Base-by-base conservation (phyloP, 2,329 filamentous ascomycete species). In the Colletotrichum sp. region DNA sequence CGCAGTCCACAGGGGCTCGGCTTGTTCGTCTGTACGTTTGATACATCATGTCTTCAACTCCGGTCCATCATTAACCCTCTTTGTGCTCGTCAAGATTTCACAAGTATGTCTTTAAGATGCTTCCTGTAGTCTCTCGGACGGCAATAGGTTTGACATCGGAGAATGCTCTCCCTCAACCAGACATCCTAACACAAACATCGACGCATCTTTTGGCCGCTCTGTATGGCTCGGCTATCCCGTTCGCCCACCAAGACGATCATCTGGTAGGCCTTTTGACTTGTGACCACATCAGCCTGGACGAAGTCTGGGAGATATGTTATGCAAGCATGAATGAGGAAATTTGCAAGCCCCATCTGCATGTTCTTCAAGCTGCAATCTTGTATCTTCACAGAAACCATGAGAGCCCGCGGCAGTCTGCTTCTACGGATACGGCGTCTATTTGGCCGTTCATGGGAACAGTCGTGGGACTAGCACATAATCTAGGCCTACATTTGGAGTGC, bases 361-460 rank as follows among this genome's bases (percentile, higher is more conserved):
- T 70, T 10, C 36, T 70, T 26, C 67, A 62, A 70, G 56, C 67
- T 9, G 56, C 56, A 38, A 36, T 70, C 2, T 6, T 62, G 4
- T 62, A 62, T 16, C 67, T 70, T 24, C 56, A 52, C 12, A 55
- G 24, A 4, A 52, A 1, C 3, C 56, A 55, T 3, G 26, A 60
- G 13, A 7, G 8, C 18, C 18, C 15, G 8, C 26, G 13, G 2
- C 38, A n/a, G 9, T 24, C 61, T 16, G 67, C 67, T 48, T 73
- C 78, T 9, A 79, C 81, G 56, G 82, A 84, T 71, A 82, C 81
- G 1, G 79, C 83, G 1, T 83, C 83, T 36, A n/a, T 80, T 5
- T 85, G 83, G 82, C 85, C 83, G 0, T 83, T 83, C n/a, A 78
- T 84, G 67, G 83, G 83, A 18, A 82, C 79, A 73, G 78, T 82